phyloP scores from a whole-genome alignment of 2,329 filamentous ascomycete genomes.

The Fusarium duplospermum region DNA sequence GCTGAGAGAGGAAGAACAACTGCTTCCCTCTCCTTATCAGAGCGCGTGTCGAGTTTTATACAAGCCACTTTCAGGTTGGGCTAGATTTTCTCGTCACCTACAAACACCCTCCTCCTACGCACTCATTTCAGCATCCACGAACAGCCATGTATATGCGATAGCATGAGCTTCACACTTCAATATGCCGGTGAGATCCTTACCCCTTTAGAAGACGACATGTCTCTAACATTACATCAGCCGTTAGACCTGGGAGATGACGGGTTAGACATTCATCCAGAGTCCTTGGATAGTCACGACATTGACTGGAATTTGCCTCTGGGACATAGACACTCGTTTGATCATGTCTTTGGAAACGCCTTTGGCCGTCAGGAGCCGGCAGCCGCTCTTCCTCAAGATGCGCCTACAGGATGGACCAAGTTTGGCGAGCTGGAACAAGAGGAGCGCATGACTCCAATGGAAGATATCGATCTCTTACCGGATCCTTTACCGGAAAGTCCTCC shows the following conservation, averaged over 20 bases:
- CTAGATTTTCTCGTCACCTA: not conserved
- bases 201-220: not conserved
- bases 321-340: conserved; percentile 10
- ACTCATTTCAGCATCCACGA: not conserved
- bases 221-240: not conserved
- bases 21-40: not conserved
- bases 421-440: conserved; percentile 20
- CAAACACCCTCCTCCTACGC: not conserved
- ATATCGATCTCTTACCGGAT: conserved; percentile 13
- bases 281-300: not conserved
- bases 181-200: conserved; percentile 26
- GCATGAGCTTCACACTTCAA: conserved; percentile 8
- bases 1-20: not conserved
- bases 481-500: conserved; percentile 7
- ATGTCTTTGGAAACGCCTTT: conserved; percentile 18
- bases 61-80: not conserved
- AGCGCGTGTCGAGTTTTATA: not conserved
- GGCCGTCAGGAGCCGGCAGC: conserved; percentile 1
- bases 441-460: conserved; percentile 8
- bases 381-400: not conserved
- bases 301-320: conserved; percentile 1
- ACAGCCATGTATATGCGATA: not conserved
- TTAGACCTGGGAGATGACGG: conserved; percentile 12
- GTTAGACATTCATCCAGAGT: conserved; percentile 8
- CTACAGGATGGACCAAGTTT: conserved; percentile 34